These are phyloP conservation scores for Musa balbisiana DNA, from an alignment of 202 grass and related monocot species.

Conservation along the genomic window DNA sequence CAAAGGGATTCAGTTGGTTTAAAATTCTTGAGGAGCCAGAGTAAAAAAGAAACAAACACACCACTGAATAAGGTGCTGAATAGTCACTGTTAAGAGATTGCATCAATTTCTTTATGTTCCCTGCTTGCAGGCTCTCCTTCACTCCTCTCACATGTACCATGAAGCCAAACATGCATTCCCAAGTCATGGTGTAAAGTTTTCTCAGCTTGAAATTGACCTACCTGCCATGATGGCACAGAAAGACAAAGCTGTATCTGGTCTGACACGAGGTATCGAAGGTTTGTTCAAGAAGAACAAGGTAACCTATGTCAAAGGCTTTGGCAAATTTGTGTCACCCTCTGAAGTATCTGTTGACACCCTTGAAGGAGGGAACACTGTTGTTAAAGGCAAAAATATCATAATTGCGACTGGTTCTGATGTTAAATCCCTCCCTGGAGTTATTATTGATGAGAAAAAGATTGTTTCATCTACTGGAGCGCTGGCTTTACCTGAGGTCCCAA, in stretches of 20 bases:
- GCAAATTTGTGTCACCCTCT: constrained; percentile 72
- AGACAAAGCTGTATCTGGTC: constrained; percentile 80
- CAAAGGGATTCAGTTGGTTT: too few species aligned
- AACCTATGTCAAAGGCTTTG: constrained; percentile 79
- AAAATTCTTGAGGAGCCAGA: too few species aligned
- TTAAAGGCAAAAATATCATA: constrained; percentile 88
- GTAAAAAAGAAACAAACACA: neutral
- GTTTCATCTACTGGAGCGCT: constrained; percentile 97
- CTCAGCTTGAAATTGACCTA: constrained; percentile 79
- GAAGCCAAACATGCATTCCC: constrained; percentile 80
- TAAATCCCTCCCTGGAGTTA: constrained; percentile 81
- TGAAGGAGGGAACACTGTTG: constrained; percentile 72
- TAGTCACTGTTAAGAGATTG: constrained; percentile 1
- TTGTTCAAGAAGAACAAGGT: constrained; percentile 99
- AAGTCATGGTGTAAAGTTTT: constrained; percentile 86
- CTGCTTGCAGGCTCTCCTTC: constrained; percentile 73
- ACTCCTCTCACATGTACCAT: constrained; percentile 97
- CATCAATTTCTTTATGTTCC: neutral
- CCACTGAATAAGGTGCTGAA: neutral
- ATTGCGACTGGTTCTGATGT: constrained; percentile 95
- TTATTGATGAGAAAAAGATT: constrained; percentile 95
- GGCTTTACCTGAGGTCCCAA: constrained; percentile 63
- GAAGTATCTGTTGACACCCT: constrained; percentile 86
- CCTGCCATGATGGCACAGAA: constrained; percentile 96
- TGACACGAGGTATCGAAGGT: constrained; percentile 92